Conservation (phyloP, 192 early-diverging fungal species). For the Phlyctochytrium arcticum region DNA sequence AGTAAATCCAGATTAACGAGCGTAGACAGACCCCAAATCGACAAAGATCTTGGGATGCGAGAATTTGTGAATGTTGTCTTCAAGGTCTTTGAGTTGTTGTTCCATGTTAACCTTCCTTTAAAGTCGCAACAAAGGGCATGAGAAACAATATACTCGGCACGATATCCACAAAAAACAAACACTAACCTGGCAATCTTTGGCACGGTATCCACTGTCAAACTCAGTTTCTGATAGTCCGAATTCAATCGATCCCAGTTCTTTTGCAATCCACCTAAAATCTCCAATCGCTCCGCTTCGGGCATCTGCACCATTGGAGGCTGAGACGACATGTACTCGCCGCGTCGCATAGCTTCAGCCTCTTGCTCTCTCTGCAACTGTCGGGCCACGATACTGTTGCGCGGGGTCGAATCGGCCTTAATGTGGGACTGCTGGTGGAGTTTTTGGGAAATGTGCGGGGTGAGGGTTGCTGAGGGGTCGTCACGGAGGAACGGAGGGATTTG, state of each 20-base stretch:
- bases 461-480: neutral
- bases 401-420: neutral
- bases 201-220: slow-evolving; percentile 57
- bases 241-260: slow-evolving; percentile 53
- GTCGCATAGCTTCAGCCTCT: too few relatives aligned
- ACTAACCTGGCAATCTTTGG: slow-evolving; percentile 57
- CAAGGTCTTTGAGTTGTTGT: slow-evolving; percentile 55
- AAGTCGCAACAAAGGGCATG: neutral
- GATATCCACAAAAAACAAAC: neutral
- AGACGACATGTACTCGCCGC: slow-evolving; percentile 2
- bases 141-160: neutral
- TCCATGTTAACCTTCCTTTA: slow-evolving; percentile 58
- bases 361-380: slow-evolving; percentile 6
- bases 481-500: slow-evolving; percentile 37
- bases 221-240: slow-evolving; percentile 51
- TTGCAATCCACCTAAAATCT: slow-evolving; percentile 48
- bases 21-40: slow-evolving; percentile 36
- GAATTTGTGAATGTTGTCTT: slow-evolving; percentile 50
- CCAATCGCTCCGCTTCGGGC: slow-evolving; percentile 46
- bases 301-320: slow-evolving; percentile 34
- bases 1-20: neutral
- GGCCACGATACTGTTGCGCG: slow-evolving; percentile 3
- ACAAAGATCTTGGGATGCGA: slow-evolving; percentile 51
- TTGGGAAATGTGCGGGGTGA: neutral
- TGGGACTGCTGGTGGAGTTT: neutral